Evolutionary conservation across 2,329 filamentous ascomycete species (phyloP).

Genomic region (Talaromyces sp.): DNA sequence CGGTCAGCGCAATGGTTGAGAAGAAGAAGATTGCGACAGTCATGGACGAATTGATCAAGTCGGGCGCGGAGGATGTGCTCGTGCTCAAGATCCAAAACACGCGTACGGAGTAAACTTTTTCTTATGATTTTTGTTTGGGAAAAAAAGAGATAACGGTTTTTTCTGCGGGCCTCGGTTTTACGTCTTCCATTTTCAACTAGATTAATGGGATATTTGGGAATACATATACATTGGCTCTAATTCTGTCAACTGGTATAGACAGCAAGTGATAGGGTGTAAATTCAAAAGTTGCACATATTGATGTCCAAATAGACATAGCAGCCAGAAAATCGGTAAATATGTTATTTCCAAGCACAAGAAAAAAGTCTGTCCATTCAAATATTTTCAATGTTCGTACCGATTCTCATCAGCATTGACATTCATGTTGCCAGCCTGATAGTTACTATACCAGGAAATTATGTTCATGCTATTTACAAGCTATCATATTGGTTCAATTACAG

Average conservation of each 20-base stretch:
- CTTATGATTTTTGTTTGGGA: not conserved
- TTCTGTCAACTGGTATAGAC: not conserved
- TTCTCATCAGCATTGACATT: not conserved
- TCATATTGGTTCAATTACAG: not conserved
- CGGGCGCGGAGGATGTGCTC: constrained; percentile 79
- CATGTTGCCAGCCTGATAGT: not conserved
- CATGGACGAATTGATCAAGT: constrained; percentile 75
- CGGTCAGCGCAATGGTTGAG: constrained; percentile 90
- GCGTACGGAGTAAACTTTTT: constrained; percentile 34
- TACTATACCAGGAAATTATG: not conserved
- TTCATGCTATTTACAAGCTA: not conserved
- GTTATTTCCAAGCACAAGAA: constrained; percentile 47
- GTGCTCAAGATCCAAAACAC: constrained; percentile 83
- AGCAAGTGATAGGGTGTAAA: too few relatives aligned
- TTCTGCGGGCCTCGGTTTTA: not conserved
- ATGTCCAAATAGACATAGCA: constrained; percentile 21
- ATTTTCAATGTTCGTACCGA: constrained; percentile 30
- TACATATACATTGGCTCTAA: not conserved
- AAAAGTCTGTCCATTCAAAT: constrained; percentile 49
- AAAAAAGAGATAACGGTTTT: not conserved
- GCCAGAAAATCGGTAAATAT: constrained; percentile 25
- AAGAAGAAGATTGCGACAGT: constrained; percentile 76
- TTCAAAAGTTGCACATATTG: not conserved
- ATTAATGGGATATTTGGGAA: not conserved
- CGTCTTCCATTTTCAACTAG: not conserved